Evolutionary conservation across 2,329 filamentous ascomycete species (phyloP), one percentile per base, ranked within the genome.

Genomic region (Neopestalotiopsis rosae): DNA sequence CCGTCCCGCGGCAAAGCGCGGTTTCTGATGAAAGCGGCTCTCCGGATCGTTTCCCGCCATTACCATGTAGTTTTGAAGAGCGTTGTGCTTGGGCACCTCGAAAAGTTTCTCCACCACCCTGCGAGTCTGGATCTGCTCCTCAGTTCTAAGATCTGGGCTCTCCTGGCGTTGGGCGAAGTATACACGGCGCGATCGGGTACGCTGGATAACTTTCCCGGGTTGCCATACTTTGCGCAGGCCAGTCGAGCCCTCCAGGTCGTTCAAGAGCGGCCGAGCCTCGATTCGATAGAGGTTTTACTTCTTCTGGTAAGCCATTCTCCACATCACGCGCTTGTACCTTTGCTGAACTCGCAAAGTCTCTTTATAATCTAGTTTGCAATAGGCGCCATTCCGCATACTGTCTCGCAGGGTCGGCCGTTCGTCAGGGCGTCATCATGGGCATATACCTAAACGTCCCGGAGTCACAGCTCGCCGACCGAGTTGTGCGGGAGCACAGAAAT

Each of bases 81-180:
- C 28, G 75, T 76, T 5, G 78, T 84, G 4, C 69, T 81, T 1
- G 52, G 14, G 3, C 17, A 30, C 20, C 52, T 66, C 3, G 64
- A 56, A n/a, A 66, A 28, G 28, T 38, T 66, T n/a, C 10, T 66
- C 7, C 42, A 58, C 28, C 42, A 56, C 14, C 64, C 64, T 20
- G 17, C 45, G 6, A 30, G 17, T 20, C 5, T 49, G 17, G 64
- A 66, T 24, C 5, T 66, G n/a, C 42, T 66, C 6, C 10, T 66
- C 1, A 57, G 24, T 30, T 66, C 64, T 70, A 84, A 84, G 61
- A 68, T 85, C 0, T 83, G 81, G 76, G 82, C 81, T 0, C 59
- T 85, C 3, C 83, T 86, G 69, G 84, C 84, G 0, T 77, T 86
- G 5, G 84, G 84, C 0, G 83, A 85, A 68, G 79, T 82, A 40